Evolutionary conservation across 768 basidiomycete genomes (phyloP).

Genomic region (Boletus barrowsii): DNA sequence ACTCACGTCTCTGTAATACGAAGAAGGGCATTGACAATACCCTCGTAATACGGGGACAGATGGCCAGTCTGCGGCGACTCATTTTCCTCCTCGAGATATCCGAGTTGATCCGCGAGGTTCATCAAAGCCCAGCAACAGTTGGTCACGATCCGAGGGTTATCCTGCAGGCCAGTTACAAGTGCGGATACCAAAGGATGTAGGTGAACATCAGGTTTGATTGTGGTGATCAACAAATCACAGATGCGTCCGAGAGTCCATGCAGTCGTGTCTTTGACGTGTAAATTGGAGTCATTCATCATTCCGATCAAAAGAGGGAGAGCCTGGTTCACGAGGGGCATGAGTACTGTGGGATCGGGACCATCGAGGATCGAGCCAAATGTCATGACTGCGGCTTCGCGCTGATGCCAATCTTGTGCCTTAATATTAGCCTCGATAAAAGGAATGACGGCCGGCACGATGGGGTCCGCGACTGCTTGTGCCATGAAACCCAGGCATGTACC

Average conservation of each 20-base stretch:
- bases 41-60: constrained; percentile 88
- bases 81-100: constrained; percentile 62
- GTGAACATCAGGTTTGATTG: constrained; percentile 88
- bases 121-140: constrained; percentile 97
- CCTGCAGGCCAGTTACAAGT: constrained; percentile 75
- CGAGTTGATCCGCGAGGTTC: constrained; percentile 91
- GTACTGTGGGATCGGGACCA: constrained; percentile 84
- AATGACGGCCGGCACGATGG: constrained; percentile 88
- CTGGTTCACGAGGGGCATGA: constrained; percentile 89
- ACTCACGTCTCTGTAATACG: constrained; percentile 83
- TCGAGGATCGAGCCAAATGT: constrained; percentile 97
- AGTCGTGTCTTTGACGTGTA: constrained; percentile 92
- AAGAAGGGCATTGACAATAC: constrained; percentile 79
- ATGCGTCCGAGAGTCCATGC: constrained; percentile 98
- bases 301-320: constrained; percentile 91
- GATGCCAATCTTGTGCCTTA: constrained; percentile 88
- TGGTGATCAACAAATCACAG: constrained; percentile 81
- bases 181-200: constrained; percentile 80
- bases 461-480: constrained; percentile 86
- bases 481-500: constrained; percentile 87
- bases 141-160: constrained; percentile 80
- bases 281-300: constrained; percentile 87
- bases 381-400: constrained; percentile 97
- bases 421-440: constrained; percentile 98
- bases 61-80: constrained; percentile 53